Base-by-base conservation (phyloP, 2,329 filamentous ascomycete genomes). In the Cadophora sp. region DNA sequence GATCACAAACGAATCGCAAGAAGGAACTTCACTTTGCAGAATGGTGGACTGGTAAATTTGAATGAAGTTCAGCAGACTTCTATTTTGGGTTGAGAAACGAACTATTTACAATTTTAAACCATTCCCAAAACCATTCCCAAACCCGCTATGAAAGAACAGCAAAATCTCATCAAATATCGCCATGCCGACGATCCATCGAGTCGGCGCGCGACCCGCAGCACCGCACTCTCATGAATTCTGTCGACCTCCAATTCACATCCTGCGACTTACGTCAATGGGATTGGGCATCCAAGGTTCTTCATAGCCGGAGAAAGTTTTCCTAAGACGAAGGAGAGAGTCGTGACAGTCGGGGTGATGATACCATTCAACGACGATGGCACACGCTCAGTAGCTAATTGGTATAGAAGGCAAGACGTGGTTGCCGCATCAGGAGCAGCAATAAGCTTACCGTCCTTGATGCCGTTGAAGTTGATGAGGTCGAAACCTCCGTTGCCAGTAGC, bases 321-420 rank as follows among this genome's bases (percentile, higher is more conserved):
- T 1, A 65, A 12, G 16, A 68, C 65, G 31, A 69, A 69, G 4
- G 62, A 61, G 2, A 82, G 69, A 1, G 76, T 75, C 34, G 79
- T 73, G 22, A 81, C 74, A 26, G 77, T 79, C 7, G 80, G 79
- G 0, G 78, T 78, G 22, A 81, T 63, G 4, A 81, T 48, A 14
- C 77, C 73, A 67, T 80, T 81, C 34, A 80, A 67, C 31, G 71
- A 77, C 1, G 73, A 76, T 3, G 82, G 82, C 1, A 84, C 74
- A 11, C 68, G 69, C 34, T 78, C 74, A 1, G 79, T 80, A 1
- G 73, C 76, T 3, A 83, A 71, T 72, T 82, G 80, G 70, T 83
- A 84, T n/a, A 83, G 67, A 70, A 83, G 70, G 68, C 82, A 84
- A 9, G 76, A 37, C 0, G 79, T 69, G 34, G 78, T 76, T 3